Percentiles rank a stretch among this genome's conserved stretches.
These are phyloP conservation scores for Leccinum subtestaceum DNA, from an alignment of 768 basidiomycete species.

Conservation along the genomic window DNA sequence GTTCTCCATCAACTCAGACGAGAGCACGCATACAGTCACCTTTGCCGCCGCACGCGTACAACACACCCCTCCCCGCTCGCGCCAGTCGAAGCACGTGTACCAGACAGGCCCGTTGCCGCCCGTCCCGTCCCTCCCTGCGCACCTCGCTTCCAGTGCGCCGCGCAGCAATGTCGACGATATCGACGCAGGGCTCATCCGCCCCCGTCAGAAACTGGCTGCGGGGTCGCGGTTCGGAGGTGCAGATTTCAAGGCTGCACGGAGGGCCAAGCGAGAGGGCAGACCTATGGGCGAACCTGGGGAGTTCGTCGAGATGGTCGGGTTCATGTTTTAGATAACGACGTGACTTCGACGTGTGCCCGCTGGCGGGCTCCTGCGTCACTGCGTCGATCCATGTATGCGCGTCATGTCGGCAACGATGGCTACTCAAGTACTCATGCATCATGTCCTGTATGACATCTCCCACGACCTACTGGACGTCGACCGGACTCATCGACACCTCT, in stretches of 20 bases:
- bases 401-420: background rate
- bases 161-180: background rate
- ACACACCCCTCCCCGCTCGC: conserved; percentile 10
- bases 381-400: background rate
- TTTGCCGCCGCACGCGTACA: conserved; percentile 19
- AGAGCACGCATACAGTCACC: conserved; percentile 24
- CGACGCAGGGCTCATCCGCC: conserved; percentile 18
- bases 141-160: background rate
- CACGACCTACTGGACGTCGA: background rate
- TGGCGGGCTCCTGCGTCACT: background rate
- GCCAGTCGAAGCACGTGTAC: conserved; percentile 14
- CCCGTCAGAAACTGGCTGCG: conserved; percentile 20
- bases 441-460: background rate
- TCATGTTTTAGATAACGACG: conserved; percentile 2
- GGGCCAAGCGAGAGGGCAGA: conserved; percentile 27
- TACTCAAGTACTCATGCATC: background rate
- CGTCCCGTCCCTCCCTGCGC: conserved; percentile 23
- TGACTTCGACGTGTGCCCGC: background rate
- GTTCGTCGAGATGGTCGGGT: conserved; percentile 31
- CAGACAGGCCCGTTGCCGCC: conserved; percentile 26
- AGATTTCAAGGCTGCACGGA: conserved; percentile 30
- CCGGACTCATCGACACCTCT: background rate
- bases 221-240: conserved; percentile 27
- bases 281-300: background rate
- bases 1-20: conserved; percentile 29